Percentiles rank a stretch among this genome's conserved stretches.
phyloP scores from a whole-genome alignment of 2,329 filamentous ascomycete species.

The Arthrobotrys megalospora region DNA sequence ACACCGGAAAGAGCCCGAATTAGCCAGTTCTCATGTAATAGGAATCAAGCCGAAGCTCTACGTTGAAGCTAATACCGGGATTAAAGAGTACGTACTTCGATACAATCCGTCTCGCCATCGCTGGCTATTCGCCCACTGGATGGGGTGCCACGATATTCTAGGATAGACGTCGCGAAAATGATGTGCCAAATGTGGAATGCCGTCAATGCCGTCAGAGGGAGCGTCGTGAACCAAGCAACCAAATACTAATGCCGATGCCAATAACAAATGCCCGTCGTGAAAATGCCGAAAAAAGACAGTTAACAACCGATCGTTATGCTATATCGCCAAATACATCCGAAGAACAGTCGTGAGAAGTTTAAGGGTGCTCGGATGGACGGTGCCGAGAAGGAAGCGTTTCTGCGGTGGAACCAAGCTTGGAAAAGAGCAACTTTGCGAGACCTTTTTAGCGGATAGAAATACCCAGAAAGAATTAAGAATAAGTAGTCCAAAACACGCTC shows the following conservation, averaged over 20 bases:
- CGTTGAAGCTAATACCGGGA: not conserved
- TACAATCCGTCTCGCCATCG: constrained; percentile 55
- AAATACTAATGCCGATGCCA: not conserved
- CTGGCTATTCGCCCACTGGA: constrained; percentile 22
- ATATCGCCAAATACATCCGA: constrained; percentile 10
- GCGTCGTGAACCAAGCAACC: not conserved
- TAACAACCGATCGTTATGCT: not conserved
- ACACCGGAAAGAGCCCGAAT: not conserved
- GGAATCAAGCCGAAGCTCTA: not conserved
- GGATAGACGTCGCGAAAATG: not conserved
- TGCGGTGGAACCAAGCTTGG: constrained; percentile 6
- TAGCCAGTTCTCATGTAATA: not conserved
- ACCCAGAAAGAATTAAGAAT: not conserved
- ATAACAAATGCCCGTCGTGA: not conserved
- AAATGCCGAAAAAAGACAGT: not conserved
- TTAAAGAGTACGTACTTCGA: constrained; percentile 50
- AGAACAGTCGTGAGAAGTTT: not conserved
- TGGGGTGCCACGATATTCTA: not conserved
- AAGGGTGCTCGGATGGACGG: constrained; percentile 8
- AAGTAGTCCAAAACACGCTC: not conserved
- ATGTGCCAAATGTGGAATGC: not conserved
- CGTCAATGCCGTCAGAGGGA: not conserved
- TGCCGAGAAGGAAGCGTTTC: constrained; percentile 8
- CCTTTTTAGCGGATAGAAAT: not conserved
- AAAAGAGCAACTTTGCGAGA: constrained; percentile 4